These are phyloP conservation scores for Grammothele lineata DNA, from an alignment of 768 basidiomycete species.

Conservation along the genomic window DNA sequence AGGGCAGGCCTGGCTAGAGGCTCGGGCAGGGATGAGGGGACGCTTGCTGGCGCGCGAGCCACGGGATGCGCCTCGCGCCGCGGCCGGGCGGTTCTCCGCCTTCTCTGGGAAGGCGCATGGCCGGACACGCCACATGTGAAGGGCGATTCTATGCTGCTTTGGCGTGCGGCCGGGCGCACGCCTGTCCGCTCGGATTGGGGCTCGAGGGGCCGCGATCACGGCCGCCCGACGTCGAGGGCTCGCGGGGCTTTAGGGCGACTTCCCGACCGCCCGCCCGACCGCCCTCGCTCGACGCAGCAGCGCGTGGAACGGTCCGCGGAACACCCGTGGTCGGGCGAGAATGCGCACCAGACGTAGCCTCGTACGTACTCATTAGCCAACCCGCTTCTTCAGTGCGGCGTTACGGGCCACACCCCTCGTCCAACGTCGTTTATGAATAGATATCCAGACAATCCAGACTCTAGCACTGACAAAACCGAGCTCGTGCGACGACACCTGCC, in stretches of 20 bases:
- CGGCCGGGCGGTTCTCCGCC: not conserved
- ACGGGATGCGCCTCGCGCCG: constrained; percentile 15
- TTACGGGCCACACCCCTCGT: too few species aligned
- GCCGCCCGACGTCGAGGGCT: not conserved
- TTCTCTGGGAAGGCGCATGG: constrained; percentile 14
- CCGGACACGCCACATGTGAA: constrained; percentile 11
- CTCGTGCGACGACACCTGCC: too few species aligned
- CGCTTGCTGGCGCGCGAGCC: constrained; percentile 1
- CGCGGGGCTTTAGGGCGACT: constrained; percentile 9
- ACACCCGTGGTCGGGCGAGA: constrained; percentile 11
- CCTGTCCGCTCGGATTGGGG: too few species aligned
- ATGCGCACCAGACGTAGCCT: constrained; percentile 15
- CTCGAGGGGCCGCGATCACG: too few species aligned
- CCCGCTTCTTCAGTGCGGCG: too few species aligned
- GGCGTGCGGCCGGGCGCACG: constrained; percentile 3
- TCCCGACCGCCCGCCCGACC: not conserved
- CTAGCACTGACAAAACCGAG: too few species aligned
- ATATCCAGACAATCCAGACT: too few species aligned
- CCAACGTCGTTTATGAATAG: too few species aligned
- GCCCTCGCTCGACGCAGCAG: too few species aligned
- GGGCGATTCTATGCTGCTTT: constrained; percentile 11
- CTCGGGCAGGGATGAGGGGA: too few species aligned
- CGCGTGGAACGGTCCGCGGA: constrained; percentile 6
- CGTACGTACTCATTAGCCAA: constrained; percentile 17
- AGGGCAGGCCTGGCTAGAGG: too few species aligned